Conservation (phyloP, 1,139 yeast genomes). For the Geotrichum klebahnii region DNA sequence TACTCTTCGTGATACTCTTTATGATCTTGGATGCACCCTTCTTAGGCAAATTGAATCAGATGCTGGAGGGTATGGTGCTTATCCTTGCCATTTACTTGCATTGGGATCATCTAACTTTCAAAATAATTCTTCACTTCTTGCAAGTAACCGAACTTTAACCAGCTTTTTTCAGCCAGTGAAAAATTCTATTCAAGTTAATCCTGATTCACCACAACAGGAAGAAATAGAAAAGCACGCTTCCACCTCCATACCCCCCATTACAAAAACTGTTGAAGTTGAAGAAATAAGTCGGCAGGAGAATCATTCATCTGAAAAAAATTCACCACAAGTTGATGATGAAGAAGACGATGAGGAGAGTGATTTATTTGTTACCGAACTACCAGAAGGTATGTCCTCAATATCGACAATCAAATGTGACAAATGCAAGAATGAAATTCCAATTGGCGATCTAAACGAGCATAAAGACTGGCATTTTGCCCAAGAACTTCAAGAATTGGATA, state of each 20-base stretch:
- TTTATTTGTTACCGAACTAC: slow-evolving; percentile 9
- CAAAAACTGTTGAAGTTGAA: too few species aligned
- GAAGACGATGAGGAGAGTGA: slow-evolving; percentile 25
- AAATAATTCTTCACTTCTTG: slow-evolving; percentile 7
- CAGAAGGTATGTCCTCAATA: slow-evolving; percentile 17
- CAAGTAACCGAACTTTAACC: slow-evolving; percentile 11
- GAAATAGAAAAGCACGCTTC: not conserved
- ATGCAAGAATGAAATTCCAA: slow-evolving; percentile 29
- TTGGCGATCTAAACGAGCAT: slow-evolving; percentile 35
- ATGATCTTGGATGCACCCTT: slow-evolving; percentile 31
- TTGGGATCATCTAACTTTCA: slow-evolving; percentile 26
- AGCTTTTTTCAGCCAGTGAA: slow-evolving; percentile 12
- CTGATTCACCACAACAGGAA: not conserved
- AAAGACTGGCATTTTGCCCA: slow-evolving; percentile 43
- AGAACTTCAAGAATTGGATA: slow-evolving; percentile 44
- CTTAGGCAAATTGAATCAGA: slow-evolving; percentile 30
- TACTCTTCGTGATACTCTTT: slow-evolving; percentile 29
- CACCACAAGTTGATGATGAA: slow-evolving; percentile 13
- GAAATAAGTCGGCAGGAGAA: not conserved
- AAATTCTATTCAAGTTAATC: not conserved
- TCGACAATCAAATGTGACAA: slow-evolving; percentile 29
- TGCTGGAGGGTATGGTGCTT: not conserved
- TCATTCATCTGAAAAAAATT: not conserved
- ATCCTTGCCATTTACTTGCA: slow-evolving; percentile 28
- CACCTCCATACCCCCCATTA: too few species aligned